phyloP scores from a whole-genome alignment of 1,284 basidiomycete species.

The Leccinum angustisporum region DNA sequence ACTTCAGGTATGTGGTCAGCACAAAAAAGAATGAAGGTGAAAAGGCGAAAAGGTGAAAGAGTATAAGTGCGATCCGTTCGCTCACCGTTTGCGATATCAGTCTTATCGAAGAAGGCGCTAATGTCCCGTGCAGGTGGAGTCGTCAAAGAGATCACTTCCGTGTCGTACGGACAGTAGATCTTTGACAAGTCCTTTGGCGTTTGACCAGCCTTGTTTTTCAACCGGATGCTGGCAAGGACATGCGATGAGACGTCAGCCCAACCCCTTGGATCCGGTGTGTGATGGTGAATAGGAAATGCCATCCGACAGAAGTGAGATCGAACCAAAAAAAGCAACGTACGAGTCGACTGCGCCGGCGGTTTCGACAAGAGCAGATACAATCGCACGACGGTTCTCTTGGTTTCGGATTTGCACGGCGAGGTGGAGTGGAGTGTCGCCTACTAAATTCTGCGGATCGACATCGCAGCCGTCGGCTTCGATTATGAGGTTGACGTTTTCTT shows the following conservation, averaged over 20 bases:
- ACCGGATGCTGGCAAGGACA: conserved; percentile 20
- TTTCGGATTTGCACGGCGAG: conserved; percentile 27
- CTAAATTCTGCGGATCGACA: conserved; percentile 28
- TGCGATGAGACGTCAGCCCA: background rate
- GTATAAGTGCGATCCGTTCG: background rate
- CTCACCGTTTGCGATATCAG: conserved; percentile 30
- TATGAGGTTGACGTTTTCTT: conserved; percentile 21
- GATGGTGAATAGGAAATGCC: background rate
- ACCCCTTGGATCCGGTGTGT: background rate
- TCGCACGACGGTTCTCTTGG: conserved; percentile 15
- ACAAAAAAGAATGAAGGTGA: background rate
- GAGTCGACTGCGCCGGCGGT: conserved; percentile 29
- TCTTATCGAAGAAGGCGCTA: conserved; percentile 13
- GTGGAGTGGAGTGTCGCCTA: conserved; percentile 32
- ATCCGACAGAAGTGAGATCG: background rate
- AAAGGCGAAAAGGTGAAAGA: background rate
- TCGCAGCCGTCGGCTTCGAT: conserved; percentile 34
- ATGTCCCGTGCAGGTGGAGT: conserved; percentile 21
- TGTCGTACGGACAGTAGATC: conserved; percentile 28
- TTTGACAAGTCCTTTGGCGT: conserved; percentile 24
- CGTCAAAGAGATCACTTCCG: conserved; percentile 20
- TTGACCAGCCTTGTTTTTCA: conserved; percentile 28
- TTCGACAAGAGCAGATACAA: conserved; percentile 26
- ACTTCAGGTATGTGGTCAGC: conserved; percentile 13
- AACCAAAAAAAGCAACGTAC: conserved; percentile 18